Base-by-base conservation (phyloP, 2,329 filamentous ascomycete species). In the Nemania sp. region DNA sequence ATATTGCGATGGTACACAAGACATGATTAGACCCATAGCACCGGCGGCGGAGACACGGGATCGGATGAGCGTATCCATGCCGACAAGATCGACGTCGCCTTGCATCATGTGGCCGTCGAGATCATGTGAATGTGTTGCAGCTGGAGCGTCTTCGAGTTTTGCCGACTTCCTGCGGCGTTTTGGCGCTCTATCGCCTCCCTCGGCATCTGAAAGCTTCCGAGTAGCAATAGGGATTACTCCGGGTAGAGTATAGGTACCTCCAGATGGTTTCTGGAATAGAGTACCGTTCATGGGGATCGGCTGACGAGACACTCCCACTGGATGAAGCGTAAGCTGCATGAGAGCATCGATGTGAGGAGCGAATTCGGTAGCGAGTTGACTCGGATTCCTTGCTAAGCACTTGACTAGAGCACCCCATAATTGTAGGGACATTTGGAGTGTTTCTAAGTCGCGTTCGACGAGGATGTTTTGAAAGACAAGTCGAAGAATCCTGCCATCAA, bases 61-160 rank as follows among this genome's bases (percentile, higher is more conserved):
- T 63, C 94, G 87, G 51, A 98, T 87, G 75, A 99, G 86, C 6
- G 88, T 88, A 62, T 99, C 95, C 69, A 90, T 85, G 34, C 95
- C 93, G 25, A 99, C 93, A 43, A 99, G 82, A 72, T 99, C 96
- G 48, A 98, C 89, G 70, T 99, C 96, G 53, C 96, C 95, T 73
- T 94, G 91, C 80, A 99, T 92, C 89, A 99, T 97, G 68, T 96
- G 93, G 10, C 93, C 95, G 74, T 99, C 95, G 17, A 99, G 92
- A 74, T 99, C 97, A 75, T 99, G 95, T 1, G 90, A 86, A n/a
- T 90, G 80, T n/a, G 79, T 84, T 3, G 83, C 77, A 1, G 84
- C 78, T 1, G 84, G 79, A 9, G 83, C 77, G 29, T 93, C 89
- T 56, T 95, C 91, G 18, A 85, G 78, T 79, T 96, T 96, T n/a